phyloP scores from a whole-genome alignment of 2,329 filamentous ascomycete species.

The Monilinia fructigena region DNA sequence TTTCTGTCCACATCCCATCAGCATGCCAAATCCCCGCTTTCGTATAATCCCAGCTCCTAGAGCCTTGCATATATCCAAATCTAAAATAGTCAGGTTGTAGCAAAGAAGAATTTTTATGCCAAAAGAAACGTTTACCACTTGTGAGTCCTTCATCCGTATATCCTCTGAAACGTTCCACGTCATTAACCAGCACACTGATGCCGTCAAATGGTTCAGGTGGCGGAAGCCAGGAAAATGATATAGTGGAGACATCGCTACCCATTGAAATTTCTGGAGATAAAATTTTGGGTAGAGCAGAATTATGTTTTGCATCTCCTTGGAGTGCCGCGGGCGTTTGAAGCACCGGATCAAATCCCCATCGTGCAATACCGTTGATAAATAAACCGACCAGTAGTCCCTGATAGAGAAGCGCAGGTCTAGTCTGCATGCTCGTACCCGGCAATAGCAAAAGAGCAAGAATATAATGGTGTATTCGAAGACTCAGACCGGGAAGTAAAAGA shows the following conservation, averaged over 20 bases:
- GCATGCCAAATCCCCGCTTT: conserved; percentile 69
- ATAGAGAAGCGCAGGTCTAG: conserved; percentile 77
- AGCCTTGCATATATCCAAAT: conserved; percentile 71
- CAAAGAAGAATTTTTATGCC: conserved; percentile 51
- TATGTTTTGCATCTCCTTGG: conserved; percentile 63
- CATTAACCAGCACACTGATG: conserved; percentile 78
- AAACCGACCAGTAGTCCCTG: conserved; percentile 87
- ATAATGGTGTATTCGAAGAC: conserved; percentile 91
- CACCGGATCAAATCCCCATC: conserved; percentile 90
- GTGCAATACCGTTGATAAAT: conserved; percentile 89
- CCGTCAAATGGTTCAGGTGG: conserved; percentile 63
- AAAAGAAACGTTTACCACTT: conserved; percentile 55
- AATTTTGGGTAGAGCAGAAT: conserved; percentile 59
- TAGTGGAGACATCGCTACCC: conserved; percentile 49
- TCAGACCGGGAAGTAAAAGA: conserved; percentile 71
- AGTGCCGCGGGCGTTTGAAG: conserved; percentile 77
- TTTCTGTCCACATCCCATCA: conserved; percentile 63
- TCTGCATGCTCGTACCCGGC: conserved; percentile 86
- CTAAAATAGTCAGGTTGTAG: conserved; percentile 69
- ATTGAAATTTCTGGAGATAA: conserved; percentile 49
- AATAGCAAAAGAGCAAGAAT: conserved; percentile 83
- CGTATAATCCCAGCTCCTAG: conserved; percentile 66
- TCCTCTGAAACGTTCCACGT: conserved; percentile 76
- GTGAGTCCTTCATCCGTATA: conserved; percentile 57
- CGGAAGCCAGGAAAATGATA: conserved; percentile 41